Evolutionary conservation across 1,284 basidiomycete genomes (phyloP).

Genomic region (Cystobasidiaceae sp.): DNA sequence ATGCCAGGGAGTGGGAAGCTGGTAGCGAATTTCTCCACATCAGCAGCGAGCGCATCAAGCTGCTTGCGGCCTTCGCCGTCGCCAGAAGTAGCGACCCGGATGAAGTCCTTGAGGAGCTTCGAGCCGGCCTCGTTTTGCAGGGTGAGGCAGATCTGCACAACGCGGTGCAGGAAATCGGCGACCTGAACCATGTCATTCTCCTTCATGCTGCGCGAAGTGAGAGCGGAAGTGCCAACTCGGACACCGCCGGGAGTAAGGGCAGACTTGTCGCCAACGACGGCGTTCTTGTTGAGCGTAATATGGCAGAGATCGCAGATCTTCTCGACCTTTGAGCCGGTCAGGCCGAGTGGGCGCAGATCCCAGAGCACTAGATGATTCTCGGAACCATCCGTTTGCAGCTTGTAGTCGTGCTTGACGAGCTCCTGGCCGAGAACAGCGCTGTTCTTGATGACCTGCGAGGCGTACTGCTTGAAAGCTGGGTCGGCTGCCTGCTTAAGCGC

Average conservation of each 20-base stretch:
- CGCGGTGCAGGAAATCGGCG: conserved; percentile 84
- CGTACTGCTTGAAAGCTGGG: conserved; percentile 88
- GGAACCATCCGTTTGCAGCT: conserved; percentile 92
- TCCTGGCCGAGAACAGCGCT: conserved; percentile 61
- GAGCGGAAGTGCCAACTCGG: conserved; percentile 87
- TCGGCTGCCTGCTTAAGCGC: conserved; percentile 89
- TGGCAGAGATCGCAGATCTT: conserved; percentile 96
- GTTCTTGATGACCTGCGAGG: conserved; percentile 89
- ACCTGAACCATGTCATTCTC: conserved; percentile 75
- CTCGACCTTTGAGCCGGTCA: conserved; percentile 97
- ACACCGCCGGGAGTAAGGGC: conserved; percentile 97
- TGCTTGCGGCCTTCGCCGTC: conserved; percentile 62
- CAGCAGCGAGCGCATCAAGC: conserved; percentile 66
- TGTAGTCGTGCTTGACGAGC: conserved; percentile 70
- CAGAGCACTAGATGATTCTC: conserved; percentile 98
- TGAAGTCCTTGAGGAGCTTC: conserved; percentile 95
- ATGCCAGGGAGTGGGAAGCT: conserved; percentile 91
- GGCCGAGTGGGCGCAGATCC: conserved; percentile 90
- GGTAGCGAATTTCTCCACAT: conserved; percentile 73
- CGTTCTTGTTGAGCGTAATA: conserved; percentile 73
- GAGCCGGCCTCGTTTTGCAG: conserved; percentile 91
- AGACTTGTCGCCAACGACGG: conserved; percentile 89
- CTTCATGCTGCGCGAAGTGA: conserved; percentile 89
- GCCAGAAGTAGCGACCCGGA: conserved; percentile 68
- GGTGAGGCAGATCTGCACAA: conserved; percentile 76